Percentiles rank a stretch among this genome's conserved stretches.
phyloP scores from a whole-genome alignment of 164 flowering plant species.

The Malania oleifera region DNA sequence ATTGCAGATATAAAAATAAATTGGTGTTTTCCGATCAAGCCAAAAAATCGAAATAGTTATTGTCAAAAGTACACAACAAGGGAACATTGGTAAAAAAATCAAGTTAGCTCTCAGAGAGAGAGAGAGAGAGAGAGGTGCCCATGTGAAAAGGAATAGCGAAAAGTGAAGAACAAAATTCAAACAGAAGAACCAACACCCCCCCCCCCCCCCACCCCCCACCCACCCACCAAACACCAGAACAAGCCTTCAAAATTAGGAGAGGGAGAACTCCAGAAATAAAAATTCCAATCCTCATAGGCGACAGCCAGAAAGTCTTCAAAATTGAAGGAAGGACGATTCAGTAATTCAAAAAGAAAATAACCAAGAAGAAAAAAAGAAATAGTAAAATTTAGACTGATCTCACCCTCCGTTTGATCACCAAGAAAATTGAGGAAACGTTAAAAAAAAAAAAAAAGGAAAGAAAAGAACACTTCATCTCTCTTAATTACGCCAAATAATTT shows the following conservation, averaged over 20 bases:
- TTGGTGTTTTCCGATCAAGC: background rate
- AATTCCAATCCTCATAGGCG: too few species aligned
- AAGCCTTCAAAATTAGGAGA: background rate
- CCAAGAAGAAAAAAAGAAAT: too few species aligned
- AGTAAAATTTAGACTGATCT: too few species aligned
- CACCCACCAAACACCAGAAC: slow-evolving; percentile 8
- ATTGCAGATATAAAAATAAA: too few species aligned
- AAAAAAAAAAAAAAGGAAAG: too few species aligned
- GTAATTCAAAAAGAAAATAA: too few species aligned
- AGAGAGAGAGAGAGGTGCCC: too few species aligned
- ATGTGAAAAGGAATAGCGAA: slow-evolving; percentile 1
- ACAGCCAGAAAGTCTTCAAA: too few species aligned
- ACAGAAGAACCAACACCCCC: slow-evolving; percentile 1
- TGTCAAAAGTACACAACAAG: background rate
- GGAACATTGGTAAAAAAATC: background rate
- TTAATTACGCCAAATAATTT: too few species aligned
- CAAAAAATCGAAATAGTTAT: background rate
- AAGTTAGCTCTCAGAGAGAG: background rate
- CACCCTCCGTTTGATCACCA: background rate
- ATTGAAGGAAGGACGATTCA: too few species aligned
- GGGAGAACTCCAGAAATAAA: background rate
- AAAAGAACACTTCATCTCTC: too few species aligned
- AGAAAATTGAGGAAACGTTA: background rate
- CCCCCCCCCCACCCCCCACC: background rate
- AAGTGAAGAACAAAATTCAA: background rate